Evolutionary conservation across 306 rosid genomes (phyloP), one percentile per base, ranked within the genome.

Genomic region (Medicago ruthenica): DNA sequence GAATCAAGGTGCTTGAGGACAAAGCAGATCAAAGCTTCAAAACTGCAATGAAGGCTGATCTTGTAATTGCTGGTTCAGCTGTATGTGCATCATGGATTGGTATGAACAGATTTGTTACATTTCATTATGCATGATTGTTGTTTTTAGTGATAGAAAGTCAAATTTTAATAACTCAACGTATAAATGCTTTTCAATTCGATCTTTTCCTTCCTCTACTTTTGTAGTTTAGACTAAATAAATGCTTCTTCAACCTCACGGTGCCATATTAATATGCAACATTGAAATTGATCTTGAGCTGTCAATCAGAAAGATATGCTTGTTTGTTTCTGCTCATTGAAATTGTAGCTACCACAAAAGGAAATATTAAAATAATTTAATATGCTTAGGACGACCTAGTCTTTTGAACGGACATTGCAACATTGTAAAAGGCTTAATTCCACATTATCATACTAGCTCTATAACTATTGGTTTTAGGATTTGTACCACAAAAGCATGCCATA

Each of bases 81-180:
- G 92, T 88, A 50, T 95, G 96, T 86, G 97, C 97, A 76, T 90
- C 97, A 44, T 95, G 99, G 99, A 92, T 95, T 22, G 99, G 99
- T 95, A 87, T 75, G 97, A 82, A 75, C 53, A 55, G 17, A 75
- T 71, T 80, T 41, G 36, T 54, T 53, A 17, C 20, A 57, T 76
- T 61, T n/a, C 13, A 34, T 65, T 4, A 22, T 80, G 24, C 47
- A 15, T 57, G 16, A n/a, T 57, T 73, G 15, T 73, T 42, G 37
- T 13, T 71, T 66, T 37, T 15, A 41, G 64, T 54, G 47, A 47
- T 20, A 5, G 8, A 47, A 79, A 70, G 21, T 22, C 3, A 7
- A 67, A 50, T 45, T 44, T 55, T 34, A 10, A 64, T 8, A 44
- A 57, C 39, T 55, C 57, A 47, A 53, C 4, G 8, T 41, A 66